A percentile compares a stretch with the other conserved stretches of the same genome.
Evolutionary conservation across 306 rosid genomes (phyloP).

Genomic region (Hippophae tibetana): DNA sequence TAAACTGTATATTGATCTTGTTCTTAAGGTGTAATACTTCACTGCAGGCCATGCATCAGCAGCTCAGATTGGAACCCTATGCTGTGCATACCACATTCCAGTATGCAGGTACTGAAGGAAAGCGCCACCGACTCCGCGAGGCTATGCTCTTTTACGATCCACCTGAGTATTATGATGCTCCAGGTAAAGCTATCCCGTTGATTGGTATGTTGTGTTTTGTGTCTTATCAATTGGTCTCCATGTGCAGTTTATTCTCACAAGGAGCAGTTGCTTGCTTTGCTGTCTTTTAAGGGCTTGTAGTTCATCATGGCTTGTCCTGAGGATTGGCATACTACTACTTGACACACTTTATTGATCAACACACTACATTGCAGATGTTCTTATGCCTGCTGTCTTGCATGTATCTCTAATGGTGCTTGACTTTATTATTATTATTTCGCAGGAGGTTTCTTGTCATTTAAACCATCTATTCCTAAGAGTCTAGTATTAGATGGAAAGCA

Average conservation of each 20-base stretch:
- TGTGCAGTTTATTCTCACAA: conserved; percentile 9
- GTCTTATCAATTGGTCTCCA: conserved; percentile 8
- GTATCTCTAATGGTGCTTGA: conserved; percentile 9
- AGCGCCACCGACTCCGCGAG: conserved; percentile 92
- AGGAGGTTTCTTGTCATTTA: conserved; percentile 87
- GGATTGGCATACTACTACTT: background rate
- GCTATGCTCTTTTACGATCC: conserved; percentile 86
- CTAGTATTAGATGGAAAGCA: conserved; percentile 62
- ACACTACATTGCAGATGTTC: background rate
- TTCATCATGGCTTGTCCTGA: background rate
- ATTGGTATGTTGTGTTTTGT: background rate
- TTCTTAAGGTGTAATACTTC: conserved; percentile 16
- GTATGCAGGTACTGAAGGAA: conserved; percentile 88
- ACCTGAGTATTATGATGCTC: conserved; percentile 75
- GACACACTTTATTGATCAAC: background rate
- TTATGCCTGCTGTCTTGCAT: conserved; percentile 10
- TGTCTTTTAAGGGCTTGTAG: background rate
- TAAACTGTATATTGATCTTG: conserved; percentile 5
- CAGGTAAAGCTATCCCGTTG: conserved; percentile 34
- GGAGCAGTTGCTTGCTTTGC: background rate
- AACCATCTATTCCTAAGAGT: conserved; percentile 77
- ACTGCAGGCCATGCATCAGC: conserved; percentile 77
- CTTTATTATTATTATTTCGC: conserved; percentile 25
- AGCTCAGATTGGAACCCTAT: conserved; percentile 76
- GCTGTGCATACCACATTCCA: conserved; percentile 95